Evolutionary conservation across 2,329 filamentous ascomycete genomes (phyloP).

Genomic region (Nemania bipapillata): DNA sequence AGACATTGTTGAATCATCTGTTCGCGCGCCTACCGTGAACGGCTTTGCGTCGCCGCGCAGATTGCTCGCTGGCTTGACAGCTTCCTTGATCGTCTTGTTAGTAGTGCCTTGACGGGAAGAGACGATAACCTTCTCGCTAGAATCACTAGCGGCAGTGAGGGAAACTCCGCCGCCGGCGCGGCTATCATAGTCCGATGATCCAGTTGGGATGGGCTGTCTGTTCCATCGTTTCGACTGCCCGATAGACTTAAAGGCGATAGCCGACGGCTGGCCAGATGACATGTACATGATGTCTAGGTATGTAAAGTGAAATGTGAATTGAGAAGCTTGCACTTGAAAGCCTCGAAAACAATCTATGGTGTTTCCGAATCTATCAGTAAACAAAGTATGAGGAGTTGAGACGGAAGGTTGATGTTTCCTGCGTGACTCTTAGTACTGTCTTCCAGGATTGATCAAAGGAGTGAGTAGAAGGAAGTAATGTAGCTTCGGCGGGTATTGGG

Average conservation of each 20-base stretch:
- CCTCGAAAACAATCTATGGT: too few relatives aligned
- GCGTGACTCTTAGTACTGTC: too few relatives aligned
- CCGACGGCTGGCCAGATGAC: neutral
- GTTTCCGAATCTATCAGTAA: too few relatives aligned
- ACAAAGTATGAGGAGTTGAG: too few relatives aligned
- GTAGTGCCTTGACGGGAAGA: neutral
- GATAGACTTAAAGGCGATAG: neutral
- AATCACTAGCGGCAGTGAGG: constrained; percentile 18
- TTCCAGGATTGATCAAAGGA: too few relatives aligned
- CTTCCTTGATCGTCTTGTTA: neutral
- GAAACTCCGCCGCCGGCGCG: constrained; percentile 30
- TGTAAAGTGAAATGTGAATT: neutral
- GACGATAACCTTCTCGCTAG: neutral
- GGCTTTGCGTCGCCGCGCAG: constrained; percentile 13
- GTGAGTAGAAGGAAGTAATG: too few relatives aligned
- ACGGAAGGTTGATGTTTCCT: too few relatives aligned
- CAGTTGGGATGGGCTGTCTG: constrained; percentile 13
- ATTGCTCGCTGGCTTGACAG: neutral
- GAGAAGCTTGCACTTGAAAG: neutral
- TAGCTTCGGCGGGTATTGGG: too few relatives aligned
- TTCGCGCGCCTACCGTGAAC: neutral
- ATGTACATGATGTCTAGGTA: constrained; percentile 14
- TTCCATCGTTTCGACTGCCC: constrained; percentile 19
- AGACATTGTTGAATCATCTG: neutral
- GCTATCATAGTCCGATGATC: constrained; percentile 25